Evolutionary conservation across 768 basidiomycete genomes (phyloP).

Genomic region (Termitomyces sp.): DNA sequence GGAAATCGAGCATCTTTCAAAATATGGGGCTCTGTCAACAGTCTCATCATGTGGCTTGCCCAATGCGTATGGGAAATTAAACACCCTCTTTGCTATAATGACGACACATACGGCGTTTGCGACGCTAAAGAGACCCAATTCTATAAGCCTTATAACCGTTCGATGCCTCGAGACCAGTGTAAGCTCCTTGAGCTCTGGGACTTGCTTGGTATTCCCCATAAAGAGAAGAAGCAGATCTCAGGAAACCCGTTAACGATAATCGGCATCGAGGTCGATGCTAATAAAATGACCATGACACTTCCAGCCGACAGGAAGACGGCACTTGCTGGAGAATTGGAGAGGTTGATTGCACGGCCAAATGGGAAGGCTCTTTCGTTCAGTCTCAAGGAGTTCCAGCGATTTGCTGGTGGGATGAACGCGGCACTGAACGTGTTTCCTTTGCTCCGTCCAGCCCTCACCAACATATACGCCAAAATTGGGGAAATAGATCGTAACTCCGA

Average conservation of each 20-base stretch:
- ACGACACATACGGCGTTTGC: neutral
- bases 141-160: neutral
- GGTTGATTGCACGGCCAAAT: neutral
- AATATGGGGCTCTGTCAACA: conserved; percentile 5
- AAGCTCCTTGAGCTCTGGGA: neutral
- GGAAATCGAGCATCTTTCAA: neutral
- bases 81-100: neutral
- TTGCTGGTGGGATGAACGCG: neutral
- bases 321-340: neutral
- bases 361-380: neutral
- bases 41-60: conserved; percentile 4
- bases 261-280: conserved; percentile 2
- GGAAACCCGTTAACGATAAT: neutral
- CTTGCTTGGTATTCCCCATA: conserved; percentile 1
- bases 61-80: neutral
- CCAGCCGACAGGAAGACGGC: neutral
- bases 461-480: neutral
- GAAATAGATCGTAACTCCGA: neutral
- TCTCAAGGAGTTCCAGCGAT: neutral
- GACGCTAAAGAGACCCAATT: neutral
- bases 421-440: conserved; percentile 6
- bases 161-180: neutral
- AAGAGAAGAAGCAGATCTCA: conserved; percentile 1
- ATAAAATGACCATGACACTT: neutral
- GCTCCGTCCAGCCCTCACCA: neutral